Evolutionary conservation across 176 grass and related monocot species (phyloP).

Genomic region (Rhynchospora tenuis): DNA sequence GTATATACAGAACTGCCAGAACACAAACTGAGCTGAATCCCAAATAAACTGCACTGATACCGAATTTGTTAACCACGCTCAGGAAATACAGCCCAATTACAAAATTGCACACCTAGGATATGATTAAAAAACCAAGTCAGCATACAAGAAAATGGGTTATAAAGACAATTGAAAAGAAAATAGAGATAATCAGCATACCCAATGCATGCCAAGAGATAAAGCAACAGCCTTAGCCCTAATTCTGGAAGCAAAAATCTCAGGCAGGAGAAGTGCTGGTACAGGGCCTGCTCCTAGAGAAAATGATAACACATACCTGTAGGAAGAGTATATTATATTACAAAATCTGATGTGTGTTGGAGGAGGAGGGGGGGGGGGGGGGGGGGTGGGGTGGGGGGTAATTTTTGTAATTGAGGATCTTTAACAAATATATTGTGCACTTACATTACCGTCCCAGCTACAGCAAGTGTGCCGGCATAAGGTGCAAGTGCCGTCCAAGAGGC

Average conservation of each 20-base stretch:
- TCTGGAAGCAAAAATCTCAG: conserved; percentile 98
- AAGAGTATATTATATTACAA: conserved; percentile 22
- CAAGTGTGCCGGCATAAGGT: conserved; percentile 88
- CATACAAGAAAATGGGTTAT: neutral
- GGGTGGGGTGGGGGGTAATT: too few relatives aligned
- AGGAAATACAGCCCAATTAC: conserved; percentile 93
- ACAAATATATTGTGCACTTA: conserved; percentile 35
- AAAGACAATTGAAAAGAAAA: neutral
- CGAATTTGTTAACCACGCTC: conserved; percentile 84
- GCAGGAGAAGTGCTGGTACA: conserved; percentile 93
- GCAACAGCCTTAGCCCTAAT: conserved; percentile 98
- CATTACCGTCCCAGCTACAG: conserved; percentile 85
- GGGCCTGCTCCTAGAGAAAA: conserved; percentile 97
- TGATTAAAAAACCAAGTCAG: neutral
- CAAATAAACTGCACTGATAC: conserved; percentile 73
- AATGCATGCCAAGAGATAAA: conserved; percentile 96
- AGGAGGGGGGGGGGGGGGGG: too few relatives aligned
- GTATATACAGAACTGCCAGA: conserved; percentile 79
- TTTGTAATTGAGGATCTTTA: neutral
- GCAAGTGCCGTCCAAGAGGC: conserved; percentile 83
- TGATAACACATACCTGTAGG: conserved; percentile 78
- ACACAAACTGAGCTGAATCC: conserved; percentile 77
- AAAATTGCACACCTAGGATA: conserved; percentile 76
- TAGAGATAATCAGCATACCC: conserved; percentile 40
- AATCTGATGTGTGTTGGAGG: too few relatives aligned